A percentile compares a stretch with the other conserved stretches of the same genome.
Evolutionary conservation across 805 yeast genomes (phyloP).

Genomic region (Kluyveromyces siamensis): DNA sequence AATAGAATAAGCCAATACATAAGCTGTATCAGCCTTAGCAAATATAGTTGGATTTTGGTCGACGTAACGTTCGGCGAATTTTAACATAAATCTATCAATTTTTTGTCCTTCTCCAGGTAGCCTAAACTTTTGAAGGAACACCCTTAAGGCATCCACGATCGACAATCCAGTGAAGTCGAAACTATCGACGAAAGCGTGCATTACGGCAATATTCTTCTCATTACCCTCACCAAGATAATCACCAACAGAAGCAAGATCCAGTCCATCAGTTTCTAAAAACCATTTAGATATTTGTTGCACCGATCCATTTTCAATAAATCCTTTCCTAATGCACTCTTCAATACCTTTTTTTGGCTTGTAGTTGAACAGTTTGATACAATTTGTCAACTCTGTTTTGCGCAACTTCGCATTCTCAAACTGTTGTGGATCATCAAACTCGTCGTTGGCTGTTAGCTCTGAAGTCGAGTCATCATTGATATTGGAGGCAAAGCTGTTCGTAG

Average conservation of each 20-base stretch:
- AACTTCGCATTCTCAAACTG: conserved; percentile 82
- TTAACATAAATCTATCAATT: conserved; percentile 92
- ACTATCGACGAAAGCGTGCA: conserved; percentile 89
- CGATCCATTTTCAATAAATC: conserved; percentile 50
- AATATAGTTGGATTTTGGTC: conserved; percentile 84
- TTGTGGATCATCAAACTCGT: conserved; percentile 58
- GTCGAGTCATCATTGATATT: conserved; percentile 4
- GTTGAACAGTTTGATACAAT: conserved; percentile 72
- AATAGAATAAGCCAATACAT: conserved; percentile 84
- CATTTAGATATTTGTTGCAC: conserved; percentile 70
- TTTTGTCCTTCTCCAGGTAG: conserved; percentile 98
- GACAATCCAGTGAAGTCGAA: conserved; percentile 64
- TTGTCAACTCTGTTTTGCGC: conserved; percentile 71
- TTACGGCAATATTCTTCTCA: conserved; percentile 63
- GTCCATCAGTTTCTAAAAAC: conserved; percentile 60
- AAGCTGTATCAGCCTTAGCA: conserved; percentile 90
- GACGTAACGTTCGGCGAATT: conserved; percentile 87
- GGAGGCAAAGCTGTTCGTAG: conserved; percentile 4
- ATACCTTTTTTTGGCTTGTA: conserved; percentile 80
- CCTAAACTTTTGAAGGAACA: conserved; percentile 78
- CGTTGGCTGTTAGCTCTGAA: conserved; percentile 9
- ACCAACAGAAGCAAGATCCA: conserved; percentile 80
- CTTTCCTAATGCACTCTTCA: conserved; percentile 46
- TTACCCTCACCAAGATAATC: conserved; percentile 89
- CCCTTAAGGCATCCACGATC: conserved; percentile 81